A percentile compares a stretch with the other conserved stretches of the same genome.
Conservation (phyloP, 2,329 filamentous ascomycete species). For the Chrysoporthe cubensis region DNA sequence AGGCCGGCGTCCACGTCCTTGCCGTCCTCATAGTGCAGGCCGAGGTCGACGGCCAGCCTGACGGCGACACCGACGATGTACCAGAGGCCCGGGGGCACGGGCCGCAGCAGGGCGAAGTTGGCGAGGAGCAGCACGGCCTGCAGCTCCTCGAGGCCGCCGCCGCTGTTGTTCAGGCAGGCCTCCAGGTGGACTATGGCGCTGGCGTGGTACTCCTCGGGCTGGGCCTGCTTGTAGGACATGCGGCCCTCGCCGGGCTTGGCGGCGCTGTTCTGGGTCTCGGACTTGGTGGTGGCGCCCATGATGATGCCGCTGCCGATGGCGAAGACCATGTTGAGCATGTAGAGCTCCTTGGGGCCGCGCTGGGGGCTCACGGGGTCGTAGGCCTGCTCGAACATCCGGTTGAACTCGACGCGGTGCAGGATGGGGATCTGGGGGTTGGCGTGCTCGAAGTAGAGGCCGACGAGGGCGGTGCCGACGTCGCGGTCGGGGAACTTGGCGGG, state of each 20-base stretch:
- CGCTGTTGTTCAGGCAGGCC: constrained; percentile 79
- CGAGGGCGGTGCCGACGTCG: constrained; percentile 72
- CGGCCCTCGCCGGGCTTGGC: constrained; percentile 34
- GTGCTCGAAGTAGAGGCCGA: constrained; percentile 90
- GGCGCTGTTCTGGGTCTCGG: constrained; percentile 26
- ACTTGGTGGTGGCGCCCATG: constrained; percentile 54
- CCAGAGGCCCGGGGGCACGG: constrained; percentile 92
- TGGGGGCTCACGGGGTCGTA: constrained; percentile 71
- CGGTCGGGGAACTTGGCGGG: constrained; percentile 82
- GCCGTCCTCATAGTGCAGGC: constrained; percentile 90
- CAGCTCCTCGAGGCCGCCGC: constrained; percentile 88
- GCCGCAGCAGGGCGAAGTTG: constrained; percentile 87
- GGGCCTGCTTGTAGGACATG: constrained; percentile 55
- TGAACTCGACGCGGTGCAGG: constrained; percentile 85
- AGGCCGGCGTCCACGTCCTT: constrained; percentile 65
- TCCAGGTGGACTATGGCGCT: constrained; percentile 92
- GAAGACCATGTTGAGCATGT: constrained; percentile 95
- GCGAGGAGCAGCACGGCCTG: constrained; percentile 91
- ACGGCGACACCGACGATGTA: constrained; percentile 96
- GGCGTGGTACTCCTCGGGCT: constrained; percentile 95
- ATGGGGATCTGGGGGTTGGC: constrained; percentile 96
- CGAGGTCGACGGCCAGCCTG: constrained; percentile 86
- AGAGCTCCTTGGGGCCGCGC: constrained; percentile 79
- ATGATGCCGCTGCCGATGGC: constrained; percentile 95
- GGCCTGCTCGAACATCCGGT: constrained; percentile 81